Conservation (phyloP, 805 yeast genomes). For the Lachancea cidri region DNA sequence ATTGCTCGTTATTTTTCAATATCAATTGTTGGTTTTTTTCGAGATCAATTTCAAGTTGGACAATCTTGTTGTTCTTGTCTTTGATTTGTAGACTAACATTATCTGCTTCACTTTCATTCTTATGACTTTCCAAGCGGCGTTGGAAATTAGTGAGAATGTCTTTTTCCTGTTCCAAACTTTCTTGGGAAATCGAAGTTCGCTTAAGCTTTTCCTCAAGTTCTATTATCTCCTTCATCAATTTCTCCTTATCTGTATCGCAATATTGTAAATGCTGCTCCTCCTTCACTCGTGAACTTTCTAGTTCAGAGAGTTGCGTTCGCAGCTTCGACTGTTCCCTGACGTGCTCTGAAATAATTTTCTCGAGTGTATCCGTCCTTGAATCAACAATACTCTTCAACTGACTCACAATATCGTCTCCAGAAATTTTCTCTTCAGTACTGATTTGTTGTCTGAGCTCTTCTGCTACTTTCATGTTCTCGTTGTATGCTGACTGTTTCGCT, state of each 20-base stretch:
- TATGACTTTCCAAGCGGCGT: slow-evolving; percentile 31
- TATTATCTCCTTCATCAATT: slow-evolving; percentile 33
- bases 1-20: slow-evolving; percentile 47
- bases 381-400: neutral
- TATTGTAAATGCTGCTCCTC: slow-evolving; percentile 37
- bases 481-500: slow-evolving; percentile 27
- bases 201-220: slow-evolving; percentile 37
- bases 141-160: slow-evolving; percentile 38
- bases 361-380: slow-evolving; percentile 8
- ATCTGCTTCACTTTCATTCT: slow-evolving; percentile 26
- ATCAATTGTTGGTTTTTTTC: slow-evolving; percentile 52
- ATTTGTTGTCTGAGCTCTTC: neutral
- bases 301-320: slow-evolving; percentile 13
- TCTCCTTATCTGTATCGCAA: slow-evolving; percentile 41
- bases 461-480: neutral
- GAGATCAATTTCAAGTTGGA: slow-evolving; percentile 38
- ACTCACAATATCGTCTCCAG: neutral
- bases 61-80: slow-evolving; percentile 35
- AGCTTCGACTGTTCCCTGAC: slow-evolving; percentile 8
- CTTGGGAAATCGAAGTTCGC: slow-evolving; percentile 39
- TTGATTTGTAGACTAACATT: slow-evolving; percentile 34
- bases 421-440: neutral
- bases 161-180: slow-evolving; percentile 43
- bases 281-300: slow-evolving; percentile 25
- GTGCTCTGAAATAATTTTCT: slow-evolving; percentile 13